Conservation (phyloP, 306 rosid genomes). For the Arachis stenosperma region DNA sequence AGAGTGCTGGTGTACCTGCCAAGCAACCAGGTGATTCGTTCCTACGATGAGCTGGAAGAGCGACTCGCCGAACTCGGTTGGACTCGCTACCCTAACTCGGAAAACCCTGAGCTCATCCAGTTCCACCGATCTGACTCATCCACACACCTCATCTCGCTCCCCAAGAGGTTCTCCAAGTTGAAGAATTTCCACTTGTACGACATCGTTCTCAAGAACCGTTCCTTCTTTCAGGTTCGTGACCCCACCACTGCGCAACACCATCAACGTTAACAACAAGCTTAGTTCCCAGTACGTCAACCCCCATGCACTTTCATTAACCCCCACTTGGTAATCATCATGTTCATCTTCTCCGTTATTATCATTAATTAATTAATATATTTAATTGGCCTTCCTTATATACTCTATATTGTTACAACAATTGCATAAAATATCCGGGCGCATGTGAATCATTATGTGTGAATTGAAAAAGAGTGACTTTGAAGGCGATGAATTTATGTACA, state of each 20-base stretch:
- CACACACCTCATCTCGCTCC: constrained; percentile 71
- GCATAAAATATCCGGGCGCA: no score
- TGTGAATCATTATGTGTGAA: no score
- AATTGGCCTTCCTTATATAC: no score
- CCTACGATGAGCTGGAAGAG: constrained; percentile 68
- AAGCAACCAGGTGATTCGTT: constrained; percentile 58
- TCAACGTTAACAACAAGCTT: no score
- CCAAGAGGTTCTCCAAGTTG: constrained; percentile 49
- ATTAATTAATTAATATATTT: no score
- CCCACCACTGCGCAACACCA: constrained; percentile 27
- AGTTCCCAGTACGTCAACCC: no score
- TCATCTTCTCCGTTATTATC: no score
- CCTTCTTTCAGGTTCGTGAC: constrained; percentile 80
- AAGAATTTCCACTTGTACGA: constrained; percentile 75
- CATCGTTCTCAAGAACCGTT: constrained; percentile 73
- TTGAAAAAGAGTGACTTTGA: no score
- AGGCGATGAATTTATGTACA: no score
- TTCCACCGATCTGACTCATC: constrained; percentile 78
- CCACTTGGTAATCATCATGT: no score
- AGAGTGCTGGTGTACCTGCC: constrained; percentile 72
- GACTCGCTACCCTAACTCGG: constrained; percentile 62
- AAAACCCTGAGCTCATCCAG: constrained; percentile 54
- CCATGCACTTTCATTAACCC: no score
- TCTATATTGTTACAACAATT: no score
- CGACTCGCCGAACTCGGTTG: constrained; percentile 78